Base-by-base conservation (phyloP, 2,329 filamentous ascomycete genomes). In the Tolypocladium amazonense region DNA sequence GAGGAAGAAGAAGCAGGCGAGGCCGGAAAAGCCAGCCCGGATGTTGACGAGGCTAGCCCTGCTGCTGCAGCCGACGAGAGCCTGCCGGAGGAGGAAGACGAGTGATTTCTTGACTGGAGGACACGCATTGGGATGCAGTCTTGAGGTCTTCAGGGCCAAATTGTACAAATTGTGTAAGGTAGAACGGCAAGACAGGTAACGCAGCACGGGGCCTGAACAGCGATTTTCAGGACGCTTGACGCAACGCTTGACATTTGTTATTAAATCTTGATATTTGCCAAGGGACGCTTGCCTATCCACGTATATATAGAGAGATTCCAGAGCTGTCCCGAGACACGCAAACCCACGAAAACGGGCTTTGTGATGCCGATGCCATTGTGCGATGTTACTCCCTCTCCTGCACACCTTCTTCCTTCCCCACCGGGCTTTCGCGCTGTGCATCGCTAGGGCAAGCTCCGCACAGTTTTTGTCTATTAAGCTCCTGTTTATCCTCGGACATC, bases 71-170 rank as follows among this genome's bases (percentile, higher is more conserved):
- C 70, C 2, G 70, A 78, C 59, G 73, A 72, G 0, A 75, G 70
- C 65, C 77, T 79, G 74, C 71, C 70, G 5, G 76, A 78, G 38
- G 68, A 71, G 27, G 47, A 52, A 11, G 65, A 64, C 59, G 47
- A 33, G 37, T 55, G 30, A 54, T 54, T 54, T 5, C 18, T 23
- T 53, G 18, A 53, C 20, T 23, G 6, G 50, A 12, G 23, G 30
- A 20, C 50, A 33, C 50, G 30, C 30, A 23, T 30, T 23, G 20
- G 30, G 20, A 35, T 12, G 50, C 20, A 54, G 33, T 12, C 11
- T 8, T 35, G 3, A 18, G 47, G 4, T 54, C 4, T n/a, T 23
- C 20, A 6, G 14, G 20, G 4, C 20, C 20, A 45, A 59, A 58
- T n/a, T 47, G 56, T 47, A 57, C 8, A 47, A 30, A 38, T 45